Evolutionary conservation across 345 rosid genomes (phyloP).

Genomic region (Streptanthus diversifolius): DNA sequence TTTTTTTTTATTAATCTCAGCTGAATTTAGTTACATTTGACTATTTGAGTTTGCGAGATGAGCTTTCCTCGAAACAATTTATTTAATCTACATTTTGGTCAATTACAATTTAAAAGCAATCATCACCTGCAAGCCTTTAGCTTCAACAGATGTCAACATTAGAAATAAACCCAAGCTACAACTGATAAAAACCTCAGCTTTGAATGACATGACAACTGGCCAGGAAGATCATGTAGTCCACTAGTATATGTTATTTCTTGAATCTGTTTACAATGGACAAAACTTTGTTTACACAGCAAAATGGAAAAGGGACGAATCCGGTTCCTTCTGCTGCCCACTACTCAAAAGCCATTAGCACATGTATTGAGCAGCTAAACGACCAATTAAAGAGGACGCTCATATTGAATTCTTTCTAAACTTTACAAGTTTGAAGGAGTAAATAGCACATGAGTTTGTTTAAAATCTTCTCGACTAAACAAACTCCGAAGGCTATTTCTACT

Average conservation of each 20-base stretch:
- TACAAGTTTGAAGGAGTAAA: constrained; percentile 14
- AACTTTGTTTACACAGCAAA: neutral
- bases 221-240: neutral
- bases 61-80: no score
- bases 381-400: neutral
- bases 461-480: constrained; percentile 56
- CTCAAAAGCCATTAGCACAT: no score
- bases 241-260: neutral
- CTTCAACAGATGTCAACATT: neutral
- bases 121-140: neutral
- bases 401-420: neutral
- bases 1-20: no score
- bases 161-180: neutral
- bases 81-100: no score
- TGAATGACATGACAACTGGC: neutral
- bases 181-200: neutral
- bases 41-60: no score
- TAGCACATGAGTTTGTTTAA: constrained; percentile 15
- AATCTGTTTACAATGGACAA: neutral
- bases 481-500: constrained; percentile 63
- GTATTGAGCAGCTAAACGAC: neutral
- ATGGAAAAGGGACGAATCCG: no score
- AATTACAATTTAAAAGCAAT: no score
- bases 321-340: no score
- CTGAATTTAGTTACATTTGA: no score